Evolutionary conservation across 805 yeast genomes (phyloP).

Genomic region (Metschnikowia sp.): DNA sequence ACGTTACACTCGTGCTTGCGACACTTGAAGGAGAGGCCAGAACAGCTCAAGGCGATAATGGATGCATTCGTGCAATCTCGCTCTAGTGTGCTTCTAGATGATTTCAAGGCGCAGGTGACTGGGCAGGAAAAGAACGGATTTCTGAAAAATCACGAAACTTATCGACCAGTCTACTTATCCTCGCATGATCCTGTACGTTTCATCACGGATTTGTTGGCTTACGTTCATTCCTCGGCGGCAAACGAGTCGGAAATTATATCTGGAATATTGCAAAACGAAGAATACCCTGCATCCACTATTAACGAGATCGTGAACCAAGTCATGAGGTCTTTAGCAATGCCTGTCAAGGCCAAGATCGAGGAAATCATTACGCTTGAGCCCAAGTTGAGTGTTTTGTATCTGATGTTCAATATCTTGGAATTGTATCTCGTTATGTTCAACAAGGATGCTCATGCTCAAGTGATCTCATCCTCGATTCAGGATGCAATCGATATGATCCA

Average conservation of each 20-base stretch:
- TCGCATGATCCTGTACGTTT: slow-evolving; percentile 81
- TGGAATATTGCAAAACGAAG: slow-evolving; percentile 46
- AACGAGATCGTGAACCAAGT: slow-evolving; percentile 45
- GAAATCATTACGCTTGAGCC: slow-evolving; percentile 65
- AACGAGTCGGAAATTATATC: slow-evolving; percentile 79
- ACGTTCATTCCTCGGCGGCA: slow-evolving; percentile 79
- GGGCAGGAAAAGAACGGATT: slow-evolving; percentile 23
- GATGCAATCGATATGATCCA: slow-evolving; percentile 26
- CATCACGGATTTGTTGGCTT: slow-evolving; percentile 84
- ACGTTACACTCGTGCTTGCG: slow-evolving; percentile 32
- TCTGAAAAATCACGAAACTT: slow-evolving; percentile 9
- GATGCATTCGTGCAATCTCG: slow-evolving; percentile 66
- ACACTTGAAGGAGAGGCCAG: slow-evolving; percentile 36
- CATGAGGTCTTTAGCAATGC: slow-evolving; percentile 55
- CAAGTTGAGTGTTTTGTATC: slow-evolving; percentile 51
- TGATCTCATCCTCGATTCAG: slow-evolving; percentile 23
- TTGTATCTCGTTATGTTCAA: slow-evolving; percentile 69
- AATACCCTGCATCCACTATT: slow-evolving; percentile 27
- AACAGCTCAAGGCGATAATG: slow-evolving; percentile 57
- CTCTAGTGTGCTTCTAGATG: slow-evolving; percentile 59
- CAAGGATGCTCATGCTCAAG: slow-evolving; percentile 29
- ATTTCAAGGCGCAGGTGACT: slow-evolving; percentile 58
- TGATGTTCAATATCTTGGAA: slow-evolving; percentile 59
- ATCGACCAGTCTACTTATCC: slow-evolving; percentile 55
- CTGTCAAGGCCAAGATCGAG: slow-evolving; percentile 61